Evolutionary conservation across 2,329 filamentous ascomycete species (phyloP), one percentile per base, ranked within the genome.

Genomic region (Aspergillus proliferans): DNA sequence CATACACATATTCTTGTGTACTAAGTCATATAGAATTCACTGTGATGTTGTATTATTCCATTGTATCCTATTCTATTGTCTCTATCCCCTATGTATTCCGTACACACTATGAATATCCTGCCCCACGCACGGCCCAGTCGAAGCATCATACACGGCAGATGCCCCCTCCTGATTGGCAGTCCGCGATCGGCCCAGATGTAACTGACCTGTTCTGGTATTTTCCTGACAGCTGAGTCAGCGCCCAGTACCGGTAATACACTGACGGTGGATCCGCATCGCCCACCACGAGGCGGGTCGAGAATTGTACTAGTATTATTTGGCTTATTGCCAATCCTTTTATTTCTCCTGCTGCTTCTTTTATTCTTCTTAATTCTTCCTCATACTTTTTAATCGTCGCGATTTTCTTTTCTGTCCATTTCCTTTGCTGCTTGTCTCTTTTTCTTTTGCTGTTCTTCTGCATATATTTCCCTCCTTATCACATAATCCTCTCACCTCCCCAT

Each of bases 401-500:
- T 51, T 49, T 49, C 52, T 56, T 58, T 57, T 55, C 54, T 51
- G 52, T 53, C 45, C 45, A 48, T 52, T 43, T 46, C 49, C 39
- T 51, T 56, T 50, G 43, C 45, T 47, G 30, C 40, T 46, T 46
- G 45, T 47, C 33, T 44, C 26, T 47, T 40, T 48, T 48, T 47
- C 45, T 49, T 48, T 45, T 52, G 49, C 49, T 49, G 52, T 47
- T 48, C 49, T 50, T 48, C 48, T 39, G 21, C 48, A 73, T 36
- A 73, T 73, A 77, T 69, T 73, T 72, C 72, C 77, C 77, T 66
- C 74, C 67, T 77, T 52, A 49, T 51, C 45, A 30, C 26, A 30
- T 30, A 30, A 30, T 50, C 51, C 46, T 50, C 52, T 50, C 50
- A 4, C 30, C 51, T 47, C 40, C 34, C 9, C 26, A 30, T 30